These are phyloP conservation scores for Nakazawaea ernobii DNA, from an alignment of 805 yeast species.

Conservation along the genomic window DNA sequence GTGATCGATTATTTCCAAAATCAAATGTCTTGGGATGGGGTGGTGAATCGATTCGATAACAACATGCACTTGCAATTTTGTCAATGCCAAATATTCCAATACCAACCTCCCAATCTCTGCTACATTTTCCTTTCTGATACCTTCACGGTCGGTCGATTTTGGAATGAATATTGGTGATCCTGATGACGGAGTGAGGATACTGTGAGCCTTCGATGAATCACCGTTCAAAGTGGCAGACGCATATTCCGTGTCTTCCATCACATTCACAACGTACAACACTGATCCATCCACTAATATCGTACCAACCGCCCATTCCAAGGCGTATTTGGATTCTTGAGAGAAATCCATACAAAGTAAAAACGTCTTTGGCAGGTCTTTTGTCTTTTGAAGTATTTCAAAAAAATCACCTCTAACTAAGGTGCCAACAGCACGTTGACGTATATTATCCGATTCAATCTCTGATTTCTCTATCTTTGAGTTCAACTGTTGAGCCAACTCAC, in stretches of 20 bases:
- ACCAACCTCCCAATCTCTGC: conserved; percentile 35
- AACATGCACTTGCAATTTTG: conserved; percentile 67
- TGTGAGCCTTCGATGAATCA: conserved; percentile 17
- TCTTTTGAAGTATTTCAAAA: conserved; percentile 34
- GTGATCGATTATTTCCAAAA: conserved; percentile 64
- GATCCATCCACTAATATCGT: conserved; percentile 79
- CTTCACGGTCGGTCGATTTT: conserved; percentile 23
- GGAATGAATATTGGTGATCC: conserved; percentile 6
- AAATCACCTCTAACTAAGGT: conserved; percentile 67
- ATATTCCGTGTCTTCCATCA: conserved; percentile 38
- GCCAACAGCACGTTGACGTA: conserved; percentile 56
- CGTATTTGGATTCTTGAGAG: conserved; percentile 76
- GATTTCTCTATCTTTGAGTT: conserved; percentile 51
- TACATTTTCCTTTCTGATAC: conserved; percentile 34
- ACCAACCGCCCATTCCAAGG: conserved; percentile 86
- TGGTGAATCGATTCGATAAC: conserved; percentile 72
- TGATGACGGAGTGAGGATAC: conserved; percentile 9
- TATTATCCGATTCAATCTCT: conserved; percentile 45
- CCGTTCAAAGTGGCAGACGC: conserved; percentile 31
- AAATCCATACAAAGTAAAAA: conserved; percentile 77
- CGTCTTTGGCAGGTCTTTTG: conserved; percentile 36
- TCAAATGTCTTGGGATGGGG: conserved; percentile 67
- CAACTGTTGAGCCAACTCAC: conserved; percentile 48
- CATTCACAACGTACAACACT: conserved; percentile 67
- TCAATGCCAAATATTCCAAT: conserved; percentile 46